Conservation (phyloP, 2,329 filamentous ascomycete species). For the Fusarium buharicum region DNA sequence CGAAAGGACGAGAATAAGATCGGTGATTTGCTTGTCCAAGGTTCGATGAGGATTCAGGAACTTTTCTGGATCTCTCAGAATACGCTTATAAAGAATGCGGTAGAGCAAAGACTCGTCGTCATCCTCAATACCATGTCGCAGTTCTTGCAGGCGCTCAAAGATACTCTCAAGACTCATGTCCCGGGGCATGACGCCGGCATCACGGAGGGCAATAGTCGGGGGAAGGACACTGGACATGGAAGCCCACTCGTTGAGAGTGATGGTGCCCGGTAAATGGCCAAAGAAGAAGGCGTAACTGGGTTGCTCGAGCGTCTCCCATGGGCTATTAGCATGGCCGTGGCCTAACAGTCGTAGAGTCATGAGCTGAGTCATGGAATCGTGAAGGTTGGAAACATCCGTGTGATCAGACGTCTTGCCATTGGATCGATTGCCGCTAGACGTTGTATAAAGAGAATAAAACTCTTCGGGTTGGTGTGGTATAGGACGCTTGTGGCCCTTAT, state of each 20-base stretch:
- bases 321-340: constrained; percentile 56
- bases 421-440: constrained; percentile 56
- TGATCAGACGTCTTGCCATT: constrained; percentile 53
- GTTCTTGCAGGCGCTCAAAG: constrained; percentile 67
- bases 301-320: constrained; percentile 79
- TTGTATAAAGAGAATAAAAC: constrained; percentile 67
- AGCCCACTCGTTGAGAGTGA: constrained; percentile 77
- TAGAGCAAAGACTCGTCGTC: constrained; percentile 69
- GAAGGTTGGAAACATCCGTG: constrained; percentile 60
- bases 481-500: constrained; percentile 64
- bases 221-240: constrained; percentile 66
- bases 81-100: constrained; percentile 71
- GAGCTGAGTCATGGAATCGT: constrained; percentile 67
- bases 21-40: constrained; percentile 77
- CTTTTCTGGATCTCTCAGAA: constrained; percentile 75
- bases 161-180: constrained; percentile 68
- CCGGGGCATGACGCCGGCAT: constrained; percentile 68
- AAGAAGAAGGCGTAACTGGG: constrained; percentile 76
- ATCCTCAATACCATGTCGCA: constrained; percentile 67
- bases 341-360: constrained; percentile 65
- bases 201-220: constrained; percentile 66
- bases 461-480: constrained; percentile 66
- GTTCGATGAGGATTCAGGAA: constrained; percentile 68
- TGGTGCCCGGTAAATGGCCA: constrained; percentile 73
- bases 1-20: constrained; percentile 75